Evolutionary conservation across 495 filamentous ascomycete genomes (phyloP).

Genomic region (Aspergillus saccharolyticus): DNA sequence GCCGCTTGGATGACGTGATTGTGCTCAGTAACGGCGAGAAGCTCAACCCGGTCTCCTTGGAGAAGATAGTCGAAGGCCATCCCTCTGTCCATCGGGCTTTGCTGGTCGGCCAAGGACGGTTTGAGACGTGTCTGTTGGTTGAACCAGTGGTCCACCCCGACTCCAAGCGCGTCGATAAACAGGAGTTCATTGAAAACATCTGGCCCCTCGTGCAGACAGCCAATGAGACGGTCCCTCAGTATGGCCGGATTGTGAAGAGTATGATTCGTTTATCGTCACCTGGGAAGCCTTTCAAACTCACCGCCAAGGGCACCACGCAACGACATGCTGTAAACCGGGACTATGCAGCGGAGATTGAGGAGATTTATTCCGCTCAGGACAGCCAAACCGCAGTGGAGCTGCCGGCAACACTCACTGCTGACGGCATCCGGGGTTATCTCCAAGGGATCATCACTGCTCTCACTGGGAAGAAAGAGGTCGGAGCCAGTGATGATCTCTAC

Average conservation of each 20-base stretch:
- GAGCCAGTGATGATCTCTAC: slow-evolving; percentile 19
- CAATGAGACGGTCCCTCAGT: not conserved
- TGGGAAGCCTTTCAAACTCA: not conserved
- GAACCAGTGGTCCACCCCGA: slow-evolving; percentile 29
- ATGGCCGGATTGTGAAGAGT: not conserved
- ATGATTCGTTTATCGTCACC: not conserved
- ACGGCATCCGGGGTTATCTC: not conserved
- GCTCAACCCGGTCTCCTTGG: slow-evolving; percentile 53
- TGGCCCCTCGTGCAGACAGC: not conserved
- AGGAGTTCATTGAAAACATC: not conserved
- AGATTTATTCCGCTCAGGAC: not conserved
- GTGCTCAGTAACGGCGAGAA: slow-evolving; percentile 63
- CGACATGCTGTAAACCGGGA: not conserved
- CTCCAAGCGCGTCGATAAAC: not conserved
- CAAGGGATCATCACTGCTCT: not conserved
- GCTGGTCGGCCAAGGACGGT: slow-evolving; percentile 46
- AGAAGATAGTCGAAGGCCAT: slow-evolving; percentile 40
- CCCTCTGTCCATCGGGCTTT: slow-evolving; percentile 42
- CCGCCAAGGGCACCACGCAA: not conserved
- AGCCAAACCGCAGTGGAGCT: not conserved
- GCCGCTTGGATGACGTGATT: slow-evolving; percentile 57
- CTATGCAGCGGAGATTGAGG: slow-evolving; percentile 1
- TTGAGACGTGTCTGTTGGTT: slow-evolving; percentile 49
- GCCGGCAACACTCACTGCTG: not conserved
- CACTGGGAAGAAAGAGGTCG: not conserved